Evolutionary conservation across 75 land plant species (phyloP).

Genomic region (Picea sitchensis): DNA sequence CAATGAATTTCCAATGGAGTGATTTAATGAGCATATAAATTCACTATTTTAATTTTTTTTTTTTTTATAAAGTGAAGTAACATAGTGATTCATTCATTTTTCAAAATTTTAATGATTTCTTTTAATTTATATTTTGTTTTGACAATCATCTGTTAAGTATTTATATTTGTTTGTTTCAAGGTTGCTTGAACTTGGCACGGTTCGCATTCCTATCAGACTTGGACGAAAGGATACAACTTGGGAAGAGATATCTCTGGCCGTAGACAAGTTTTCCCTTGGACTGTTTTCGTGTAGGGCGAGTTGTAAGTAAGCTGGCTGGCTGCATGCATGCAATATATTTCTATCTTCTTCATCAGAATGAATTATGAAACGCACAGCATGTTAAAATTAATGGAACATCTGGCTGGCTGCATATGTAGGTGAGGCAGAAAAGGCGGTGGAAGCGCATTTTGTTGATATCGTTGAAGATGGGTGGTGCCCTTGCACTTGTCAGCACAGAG

Average conservation of each 20-base stretch:
- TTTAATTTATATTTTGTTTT: too few relatives aligned
- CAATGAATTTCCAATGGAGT: too few relatives aligned
- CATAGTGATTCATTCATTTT: too few relatives aligned
- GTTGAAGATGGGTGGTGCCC: slow-evolving; percentile 16
- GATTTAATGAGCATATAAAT: too few relatives aligned
- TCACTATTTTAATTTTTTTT: too few relatives aligned
- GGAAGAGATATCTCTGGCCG: slow-evolving; percentile 12
- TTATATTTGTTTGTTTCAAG: not conserved
- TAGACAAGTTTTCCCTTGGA: too few relatives aligned
- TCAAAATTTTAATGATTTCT: too few relatives aligned
- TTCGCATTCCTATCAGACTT: slow-evolving; percentile 23
- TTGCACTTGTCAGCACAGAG: slow-evolving; percentile 6
- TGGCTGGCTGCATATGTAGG: slow-evolving; percentile 17
- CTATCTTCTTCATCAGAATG: not conserved
- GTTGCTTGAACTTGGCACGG: slow-evolving; percentile 40
- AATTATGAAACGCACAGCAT: not conserved
- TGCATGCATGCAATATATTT: not conserved
- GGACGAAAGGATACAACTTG: slow-evolving; percentile 17
- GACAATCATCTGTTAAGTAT: too few relatives aligned
- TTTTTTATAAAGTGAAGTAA: too few relatives aligned
- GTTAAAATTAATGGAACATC: not conserved
- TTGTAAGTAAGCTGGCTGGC: slow-evolving; percentile 24
- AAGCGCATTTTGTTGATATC: slow-evolving; percentile 19
- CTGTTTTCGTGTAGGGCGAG: slow-evolving; percentile 9
- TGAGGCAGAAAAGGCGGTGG: slow-evolving; percentile 22